Conservation (phyloP, 345 rosid genomes). For the Salix exigua region DNA sequence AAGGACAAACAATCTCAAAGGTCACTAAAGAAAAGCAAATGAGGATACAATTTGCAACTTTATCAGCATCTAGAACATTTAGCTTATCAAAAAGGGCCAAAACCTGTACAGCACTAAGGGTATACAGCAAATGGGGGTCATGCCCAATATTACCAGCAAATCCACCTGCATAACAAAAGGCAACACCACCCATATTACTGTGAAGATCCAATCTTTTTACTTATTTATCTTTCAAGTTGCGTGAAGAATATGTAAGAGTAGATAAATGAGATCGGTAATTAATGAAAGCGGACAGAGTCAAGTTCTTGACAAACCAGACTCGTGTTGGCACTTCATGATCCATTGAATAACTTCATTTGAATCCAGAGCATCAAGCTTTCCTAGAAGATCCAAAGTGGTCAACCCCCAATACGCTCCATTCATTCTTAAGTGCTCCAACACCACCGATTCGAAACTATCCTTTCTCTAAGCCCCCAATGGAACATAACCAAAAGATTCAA, state of each 20-base stretch:
- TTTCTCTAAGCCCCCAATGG: slow-evolving; percentile 39
- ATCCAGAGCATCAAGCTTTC: slow-evolving; percentile 59
- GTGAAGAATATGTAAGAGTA: neutral
- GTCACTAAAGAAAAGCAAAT: neutral
- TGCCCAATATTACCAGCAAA: slow-evolving; percentile 93
- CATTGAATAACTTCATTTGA: slow-evolving; percentile 62
- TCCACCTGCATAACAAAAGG: slow-evolving; percentile 53
- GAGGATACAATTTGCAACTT: slow-evolving; percentile 86
- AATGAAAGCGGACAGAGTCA: neutral
- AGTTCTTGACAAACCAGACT: slow-evolving; percentile 48
- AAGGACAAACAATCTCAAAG: neutral
- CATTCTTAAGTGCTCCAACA: slow-evolving; percentile 89
- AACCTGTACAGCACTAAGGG: slow-evolving; percentile 86
- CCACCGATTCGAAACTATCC: slow-evolving; percentile 78
- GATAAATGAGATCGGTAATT: neutral
- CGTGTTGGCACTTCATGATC: slow-evolving; percentile 76
- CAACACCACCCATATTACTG: neutral
- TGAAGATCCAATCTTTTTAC: neutral
- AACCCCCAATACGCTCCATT: slow-evolving; percentile 95
- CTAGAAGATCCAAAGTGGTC: slow-evolving; percentile 65
- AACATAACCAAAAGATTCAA: slow-evolving; percentile 5
- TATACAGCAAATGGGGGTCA: slow-evolving; percentile 73
- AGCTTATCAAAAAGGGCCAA: slow-evolving; percentile 70
- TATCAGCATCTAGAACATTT: slow-evolving; percentile 54
- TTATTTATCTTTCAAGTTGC: neutral